Evolutionary conservation across 495 filamentous ascomycete genomes (phyloP).

Genomic region (Aspergillus kassunensis): DNA sequence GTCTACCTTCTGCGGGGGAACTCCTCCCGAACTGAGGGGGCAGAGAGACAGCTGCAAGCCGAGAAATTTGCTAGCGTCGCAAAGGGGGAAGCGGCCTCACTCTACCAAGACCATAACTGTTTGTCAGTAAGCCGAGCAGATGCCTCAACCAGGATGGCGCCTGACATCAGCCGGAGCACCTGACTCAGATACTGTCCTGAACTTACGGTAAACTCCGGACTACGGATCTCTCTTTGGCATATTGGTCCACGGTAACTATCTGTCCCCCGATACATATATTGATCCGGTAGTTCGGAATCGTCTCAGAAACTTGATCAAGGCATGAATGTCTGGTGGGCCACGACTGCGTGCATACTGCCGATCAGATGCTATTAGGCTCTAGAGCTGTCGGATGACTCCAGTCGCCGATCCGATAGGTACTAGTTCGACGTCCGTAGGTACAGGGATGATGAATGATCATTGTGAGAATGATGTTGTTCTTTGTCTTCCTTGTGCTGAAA

Average conservation of each 20-base stretch:
- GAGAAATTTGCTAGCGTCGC: slow-evolving; percentile 7
- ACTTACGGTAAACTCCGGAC: too few species aligned
- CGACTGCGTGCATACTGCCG: background rate
- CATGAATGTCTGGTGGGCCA: background rate
- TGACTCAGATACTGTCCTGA: too few species aligned
- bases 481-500: background rate
- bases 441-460: background rate
- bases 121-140: background rate
- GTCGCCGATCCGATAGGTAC: slow-evolving; percentile 4
- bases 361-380: background rate
- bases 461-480: background rate
- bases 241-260: too few species aligned
- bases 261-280: background rate
- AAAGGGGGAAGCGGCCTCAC: background rate
- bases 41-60: slow-evolving; percentile 4
- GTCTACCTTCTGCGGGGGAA: slow-evolving; percentile 13
- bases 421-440: too few species aligned
- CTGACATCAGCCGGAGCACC: too few species aligned
- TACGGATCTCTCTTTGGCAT: background rate
- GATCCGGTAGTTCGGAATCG: background rate
- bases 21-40: slow-evolving; percentile 5
- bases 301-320: background rate
- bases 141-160: background rate
- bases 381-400: background rate
- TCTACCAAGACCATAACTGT: background rate